Percentiles rank a stretch among this genome's conserved stretches.
These are phyloP conservation scores for Echites panduratus DNA, from an alignment of 257 asterid species.

Conservation along the genomic window DNA sequence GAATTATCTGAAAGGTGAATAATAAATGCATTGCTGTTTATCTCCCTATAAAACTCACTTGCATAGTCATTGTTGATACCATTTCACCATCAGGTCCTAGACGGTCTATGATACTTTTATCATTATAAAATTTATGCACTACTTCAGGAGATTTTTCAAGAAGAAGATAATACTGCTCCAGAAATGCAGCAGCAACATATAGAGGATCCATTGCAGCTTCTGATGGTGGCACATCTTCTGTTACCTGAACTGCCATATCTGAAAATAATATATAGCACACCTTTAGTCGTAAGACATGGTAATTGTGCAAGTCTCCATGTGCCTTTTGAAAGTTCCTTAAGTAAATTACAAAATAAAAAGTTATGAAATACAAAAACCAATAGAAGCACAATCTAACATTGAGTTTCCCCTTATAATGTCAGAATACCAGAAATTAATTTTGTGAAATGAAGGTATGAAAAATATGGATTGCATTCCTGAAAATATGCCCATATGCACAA, in stretches of 20 bases:
- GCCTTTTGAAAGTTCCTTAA: neutral
- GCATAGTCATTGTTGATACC: slow-evolving; percentile 29
- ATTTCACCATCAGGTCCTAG: slow-evolving; percentile 32
- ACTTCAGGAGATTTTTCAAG: slow-evolving; percentile 30
- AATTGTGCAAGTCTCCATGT: neutral
- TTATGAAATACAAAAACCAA: neutral
- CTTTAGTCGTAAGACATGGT: neutral
- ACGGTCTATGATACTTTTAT: slow-evolving; percentile 41
- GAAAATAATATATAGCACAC: slow-evolving; percentile 2
- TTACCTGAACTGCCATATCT: slow-evolving; percentile 37
- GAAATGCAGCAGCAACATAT: slow-evolving; percentile 33
- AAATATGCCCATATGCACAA: neutral
- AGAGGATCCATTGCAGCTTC: slow-evolving; percentile 13
- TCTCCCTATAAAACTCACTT: slow-evolving; percentile 24
- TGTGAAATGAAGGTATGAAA: neutral
- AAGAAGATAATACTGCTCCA: slow-evolving; percentile 32
- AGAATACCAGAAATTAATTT: neutral
- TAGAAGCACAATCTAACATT: neutral
- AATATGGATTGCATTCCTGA: neutral
- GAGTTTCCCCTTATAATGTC: neutral
- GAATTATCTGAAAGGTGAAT: too few relatives aligned
- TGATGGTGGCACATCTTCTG: slow-evolving; percentile 1
- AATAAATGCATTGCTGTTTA: neutral
- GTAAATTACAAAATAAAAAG: neutral
- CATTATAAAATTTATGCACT: slow-evolving; percentile 42